Evolutionary conservation across 2,329 filamentous ascomycete species (phyloP), one percentile per base, ranked within the genome.

Genomic region (Trichophyton simii): DNA sequence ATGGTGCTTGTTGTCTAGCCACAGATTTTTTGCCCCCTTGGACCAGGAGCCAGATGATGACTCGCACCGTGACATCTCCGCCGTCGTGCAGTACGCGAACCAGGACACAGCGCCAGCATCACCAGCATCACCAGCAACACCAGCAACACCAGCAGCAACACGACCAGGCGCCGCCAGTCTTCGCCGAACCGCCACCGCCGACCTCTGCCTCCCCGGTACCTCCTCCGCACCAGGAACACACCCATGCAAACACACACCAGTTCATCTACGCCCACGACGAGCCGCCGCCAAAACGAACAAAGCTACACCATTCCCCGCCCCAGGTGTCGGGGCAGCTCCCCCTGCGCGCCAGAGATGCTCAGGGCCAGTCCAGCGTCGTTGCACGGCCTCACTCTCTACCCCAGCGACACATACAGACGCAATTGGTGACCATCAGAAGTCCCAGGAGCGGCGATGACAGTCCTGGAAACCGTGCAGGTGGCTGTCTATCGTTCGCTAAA

Each of bases 41-140:
- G 28, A 18, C 46, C 25, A 36, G 15, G 25, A 55, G 20, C 52
- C 52, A 20, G 3, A 36, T 55, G 52, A 58, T 58, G 55, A 58
- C 55, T 58, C 55, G 55, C 34, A 58, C 55, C 6, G 55, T 58
- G 36, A 58, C 55, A 58, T 42, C 55, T 15, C 55, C 55, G 55
- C 55, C n/a, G 28, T 58, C 55, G 41, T 58, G 55, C 34, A 58
- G 36, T 58, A 44, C 31, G 20, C 54, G 31, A 41, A 57, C 55
- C 36, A 58, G 11, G 13, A 18, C 34, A 28, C 55, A 44, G 18
- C 55, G 36, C 13, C 55, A 42, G 36, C 55, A 55, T 9, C 50
- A 18, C 3, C 50, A 55, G 13, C 41, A 57, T 5, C 54, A 57
- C 22, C 52, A 50, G 18, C 18, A 55, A 8, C 50, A 36, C 22